Conservation (phyloP, 805 yeast species). For the Candida gorgasii region DNA sequence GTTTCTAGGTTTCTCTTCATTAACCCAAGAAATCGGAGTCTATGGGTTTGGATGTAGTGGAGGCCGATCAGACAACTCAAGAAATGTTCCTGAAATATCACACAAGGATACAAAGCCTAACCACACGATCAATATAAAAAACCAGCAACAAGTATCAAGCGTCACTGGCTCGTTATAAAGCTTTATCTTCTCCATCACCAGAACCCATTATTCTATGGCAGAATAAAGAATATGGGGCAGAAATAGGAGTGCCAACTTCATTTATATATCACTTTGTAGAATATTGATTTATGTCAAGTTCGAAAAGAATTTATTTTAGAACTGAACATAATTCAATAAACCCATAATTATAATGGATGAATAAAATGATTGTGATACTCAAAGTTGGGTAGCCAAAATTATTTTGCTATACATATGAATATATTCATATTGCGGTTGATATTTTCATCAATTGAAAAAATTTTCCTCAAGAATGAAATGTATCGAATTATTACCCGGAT, state of each 20-base stretch:
- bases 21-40: no score
- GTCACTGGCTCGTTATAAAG: constrained; percentile 35
- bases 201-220: constrained; percentile 58
- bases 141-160: constrained; percentile 50
- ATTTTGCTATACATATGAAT: no score
- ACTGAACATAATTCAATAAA: not conserved
- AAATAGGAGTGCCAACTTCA: constrained; percentile 50
- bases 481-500: no score
- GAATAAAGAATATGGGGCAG: constrained; percentile 57
- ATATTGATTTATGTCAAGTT: not conserved
- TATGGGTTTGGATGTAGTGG: constrained; percentile 18
- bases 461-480: no score
- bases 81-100: constrained; percentile 7
- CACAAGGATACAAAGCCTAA: constrained; percentile 19
- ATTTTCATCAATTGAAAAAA: no score
- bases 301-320: not conserved
- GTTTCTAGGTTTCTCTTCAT: no score
- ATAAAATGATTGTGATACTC: not conserved
- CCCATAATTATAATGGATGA: not conserved
- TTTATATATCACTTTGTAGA: not conserved
- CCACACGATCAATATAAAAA: constrained; percentile 52
- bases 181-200: constrained; percentile 63
- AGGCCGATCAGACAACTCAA: constrained; percentile 16
- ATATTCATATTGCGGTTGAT: no score
- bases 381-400: not conserved